Percentiles rank a stretch among this genome's conserved stretches.
Evolutionary conservation across 495 filamentous ascomycete genomes (phyloP).

Genomic region (Letharia columbiana): DNA sequence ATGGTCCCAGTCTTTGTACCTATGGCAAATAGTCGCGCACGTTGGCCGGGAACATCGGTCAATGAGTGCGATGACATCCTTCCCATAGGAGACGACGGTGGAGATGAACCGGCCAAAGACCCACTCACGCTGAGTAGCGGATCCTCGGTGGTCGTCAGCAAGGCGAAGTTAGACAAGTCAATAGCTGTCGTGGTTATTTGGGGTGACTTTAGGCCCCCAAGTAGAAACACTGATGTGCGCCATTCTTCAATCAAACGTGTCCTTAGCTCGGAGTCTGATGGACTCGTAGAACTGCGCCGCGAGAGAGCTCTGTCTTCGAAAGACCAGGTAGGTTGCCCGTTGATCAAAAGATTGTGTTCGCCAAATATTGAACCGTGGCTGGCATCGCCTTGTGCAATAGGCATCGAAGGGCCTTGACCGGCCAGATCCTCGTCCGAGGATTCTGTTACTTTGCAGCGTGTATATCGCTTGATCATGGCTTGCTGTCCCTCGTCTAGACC

Average conservation of each 20-base stretch:
- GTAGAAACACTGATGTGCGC: slow-evolving; percentile 50
- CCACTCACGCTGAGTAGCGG: slow-evolving; percentile 51
- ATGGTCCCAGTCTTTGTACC: slow-evolving; percentile 74
- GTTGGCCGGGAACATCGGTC: slow-evolving; percentile 66
- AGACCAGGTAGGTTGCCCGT: slow-evolving; percentile 16
- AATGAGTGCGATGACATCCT: slow-evolving; percentile 39
- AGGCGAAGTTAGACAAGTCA: slow-evolving; percentile 67
- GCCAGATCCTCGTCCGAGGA: slow-evolving; percentile 9
- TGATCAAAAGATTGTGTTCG: neutral
- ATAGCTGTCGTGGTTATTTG: slow-evolving; percentile 63
- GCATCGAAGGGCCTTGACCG: slow-evolving; percentile 28
- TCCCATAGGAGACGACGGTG: slow-evolving; percentile 47
- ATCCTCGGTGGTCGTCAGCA: slow-evolving; percentile 67
- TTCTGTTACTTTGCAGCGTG: slow-evolving; percentile 33
- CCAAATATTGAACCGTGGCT: slow-evolving; percentile 15
- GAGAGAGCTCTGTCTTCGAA: slow-evolving; percentile 6
- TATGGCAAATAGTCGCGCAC: slow-evolving; percentile 69
- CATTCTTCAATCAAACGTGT: slow-evolving; percentile 43
- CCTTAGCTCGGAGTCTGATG: slow-evolving; percentile 9
- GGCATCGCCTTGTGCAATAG: neutral
- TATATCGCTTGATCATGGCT: slow-evolving; percentile 45
- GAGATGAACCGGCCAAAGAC: slow-evolving; percentile 47
- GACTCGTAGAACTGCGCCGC: slow-evolving; percentile 9
- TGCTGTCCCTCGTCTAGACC: slow-evolving; percentile 50
- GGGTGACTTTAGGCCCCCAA: slow-evolving; percentile 43